Base-by-base conservation (phyloP, 139 green algal species). In the Tetraselmis chui region DNA sequence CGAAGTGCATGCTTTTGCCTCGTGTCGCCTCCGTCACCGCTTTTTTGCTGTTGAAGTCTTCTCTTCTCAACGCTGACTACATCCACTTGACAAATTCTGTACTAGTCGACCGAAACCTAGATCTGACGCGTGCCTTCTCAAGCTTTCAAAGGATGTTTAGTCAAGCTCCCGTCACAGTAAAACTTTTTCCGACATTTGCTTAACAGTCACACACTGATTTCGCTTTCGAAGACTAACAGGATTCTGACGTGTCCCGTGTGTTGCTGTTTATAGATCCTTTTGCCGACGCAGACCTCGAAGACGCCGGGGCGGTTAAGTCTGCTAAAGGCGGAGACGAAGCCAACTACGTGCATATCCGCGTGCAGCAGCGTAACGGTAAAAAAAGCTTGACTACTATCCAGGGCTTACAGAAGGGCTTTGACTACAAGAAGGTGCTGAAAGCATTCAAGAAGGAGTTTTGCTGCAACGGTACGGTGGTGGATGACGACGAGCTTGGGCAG, bases 361-460 rank as follows among this genome's bases (percentile, higher is more conserved):
- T 99, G 29, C 97, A 99, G 89, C 96, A 98, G 84, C 89, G 97
- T 80, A 99, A 99, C 92, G 97, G 97, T 81, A 92, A 94, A 76
- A 99, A 99, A 88, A 94, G 83, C 28, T 87, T 99, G 91, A 99
- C 97, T 0, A 99, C 97, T 2, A 91, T 89, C 82, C 90, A 98
- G 91, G 94, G 94, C 74, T 87, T 98, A 1, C 92, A 96, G 79
- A 90, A 97, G 85, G 87, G 84, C 1, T 98, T 96, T 83, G 96
- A 99, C 82, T 97, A 98, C 88, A 98, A 98, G 88, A 98, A 98
- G 85, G 94, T 99, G 23, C 86, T 99, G 23, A 99, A 99, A 83
- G 97, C 95, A 0, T 94, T 99, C 82, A 99, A 99, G 92, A 99
- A 99, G 86, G 93, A 98, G 84, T 99, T 98, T 83, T 99, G 95